phyloP scores from a whole-genome alignment of 495 filamentous ascomycete genomes.

The Neurospora sp. region DNA sequence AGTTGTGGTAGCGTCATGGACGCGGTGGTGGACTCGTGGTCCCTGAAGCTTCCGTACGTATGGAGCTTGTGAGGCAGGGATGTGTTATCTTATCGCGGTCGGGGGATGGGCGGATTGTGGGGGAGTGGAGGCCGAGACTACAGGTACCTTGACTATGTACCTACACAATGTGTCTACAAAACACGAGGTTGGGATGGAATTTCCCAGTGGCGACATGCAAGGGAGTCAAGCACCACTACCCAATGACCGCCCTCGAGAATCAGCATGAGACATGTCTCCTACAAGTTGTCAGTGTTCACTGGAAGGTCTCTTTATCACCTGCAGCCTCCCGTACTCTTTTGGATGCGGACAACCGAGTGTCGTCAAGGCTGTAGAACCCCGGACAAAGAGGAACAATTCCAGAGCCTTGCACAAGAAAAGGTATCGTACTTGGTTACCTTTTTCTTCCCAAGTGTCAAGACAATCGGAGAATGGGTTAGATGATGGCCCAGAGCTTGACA shows the following conservation, averaged over 20 bases:
- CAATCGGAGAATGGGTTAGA: background rate
- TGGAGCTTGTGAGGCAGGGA: background rate
- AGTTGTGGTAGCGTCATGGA: background rate
- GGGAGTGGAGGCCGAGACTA: background rate
- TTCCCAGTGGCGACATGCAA: background rate
- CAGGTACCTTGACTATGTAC: background rate
- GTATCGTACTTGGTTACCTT: background rate
- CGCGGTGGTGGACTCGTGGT: background rate
- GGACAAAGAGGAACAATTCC: background rate
- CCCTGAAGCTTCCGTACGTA: background rate
- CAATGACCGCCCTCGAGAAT: background rate
- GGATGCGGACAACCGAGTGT: background rate
- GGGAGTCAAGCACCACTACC: background rate
- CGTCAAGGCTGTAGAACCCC: background rate
- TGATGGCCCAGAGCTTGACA: background rate
- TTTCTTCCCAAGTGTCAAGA: background rate
- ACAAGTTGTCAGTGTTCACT: background rate
- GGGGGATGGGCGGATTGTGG: background rate
- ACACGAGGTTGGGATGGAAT: background rate
- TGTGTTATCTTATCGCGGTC: background rate
- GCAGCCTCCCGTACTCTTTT: background rate
- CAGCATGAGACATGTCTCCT: background rate
- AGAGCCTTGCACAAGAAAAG: background rate
- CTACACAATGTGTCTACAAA: background rate
- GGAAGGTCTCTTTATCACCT: background rate